phyloP scores from a whole-genome alignment of 2,329 filamentous ascomycete species.

The Cytospora paraplurivora region DNA sequence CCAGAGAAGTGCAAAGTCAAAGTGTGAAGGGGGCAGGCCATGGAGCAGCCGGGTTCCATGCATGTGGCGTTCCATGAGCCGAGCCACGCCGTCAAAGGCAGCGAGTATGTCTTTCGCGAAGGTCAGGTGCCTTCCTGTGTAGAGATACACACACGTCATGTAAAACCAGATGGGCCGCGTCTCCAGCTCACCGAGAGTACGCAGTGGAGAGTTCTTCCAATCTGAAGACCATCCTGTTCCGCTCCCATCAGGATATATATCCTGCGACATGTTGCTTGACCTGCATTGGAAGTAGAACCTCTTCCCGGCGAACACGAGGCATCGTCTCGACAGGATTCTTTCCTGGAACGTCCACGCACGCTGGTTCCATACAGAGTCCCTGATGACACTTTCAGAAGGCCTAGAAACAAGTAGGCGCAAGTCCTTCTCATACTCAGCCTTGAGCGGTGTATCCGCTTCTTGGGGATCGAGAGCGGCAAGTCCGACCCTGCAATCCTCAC shows the following conservation, averaged over 20 bases:
- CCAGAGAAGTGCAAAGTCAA: constrained; percentile 42
- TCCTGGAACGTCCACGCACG: constrained; percentile 46
- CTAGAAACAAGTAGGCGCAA: constrained; percentile 32
- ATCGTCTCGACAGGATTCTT: constrained; percentile 39
- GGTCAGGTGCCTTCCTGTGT: constrained; percentile 35
- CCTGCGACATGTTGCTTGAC: constrained; percentile 34
- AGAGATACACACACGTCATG: constrained; percentile 37
- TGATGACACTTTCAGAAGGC: constrained; percentile 32
- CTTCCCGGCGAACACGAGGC: constrained; percentile 40
- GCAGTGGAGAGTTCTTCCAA: constrained; percentile 34
- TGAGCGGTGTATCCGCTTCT: constrained; percentile 19
- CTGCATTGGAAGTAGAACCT: constrained; percentile 39
- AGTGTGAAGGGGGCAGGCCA: constrained; percentile 39
- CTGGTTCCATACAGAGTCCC: constrained; percentile 37
- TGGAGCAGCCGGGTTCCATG: constrained; percentile 33
- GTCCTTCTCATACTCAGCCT: constrained; percentile 27
- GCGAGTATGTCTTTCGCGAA: constrained; percentile 37
- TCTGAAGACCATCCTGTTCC: constrained; percentile 37
- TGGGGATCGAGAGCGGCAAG: constrained; percentile 7
- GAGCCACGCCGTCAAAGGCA: constrained; percentile 39
- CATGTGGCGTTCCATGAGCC: constrained; percentile 33
- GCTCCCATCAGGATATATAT: constrained; percentile 35
- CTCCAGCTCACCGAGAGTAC: constrained; percentile 34
- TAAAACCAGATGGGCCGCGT: constrained; percentile 37
- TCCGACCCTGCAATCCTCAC: constrained; percentile 19